Conservation (phyloP, 805 yeast genomes). For the Wickerhamomyces sydowiorum region DNA sequence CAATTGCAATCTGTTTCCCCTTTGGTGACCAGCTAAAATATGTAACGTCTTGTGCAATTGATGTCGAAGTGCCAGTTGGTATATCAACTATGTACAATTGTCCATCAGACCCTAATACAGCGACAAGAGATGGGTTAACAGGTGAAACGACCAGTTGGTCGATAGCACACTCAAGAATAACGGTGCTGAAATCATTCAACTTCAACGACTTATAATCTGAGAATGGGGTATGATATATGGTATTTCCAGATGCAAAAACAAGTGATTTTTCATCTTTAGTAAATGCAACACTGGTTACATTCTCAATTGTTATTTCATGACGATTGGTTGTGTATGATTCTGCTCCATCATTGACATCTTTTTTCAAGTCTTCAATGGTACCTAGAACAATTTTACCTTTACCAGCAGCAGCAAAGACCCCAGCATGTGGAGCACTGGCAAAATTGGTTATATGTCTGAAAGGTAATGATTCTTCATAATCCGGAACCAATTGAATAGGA, state of each 20-base stretch:
- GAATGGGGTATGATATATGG: constrained; percentile 15
- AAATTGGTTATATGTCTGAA: constrained; percentile 31
- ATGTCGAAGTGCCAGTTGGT: not conserved
- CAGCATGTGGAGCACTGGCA: constrained; percentile 27
- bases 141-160: constrained; percentile 21
- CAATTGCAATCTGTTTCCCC: constrained; percentile 15
- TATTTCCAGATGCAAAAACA: constrained; percentile 21
- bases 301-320: constrained; percentile 13
- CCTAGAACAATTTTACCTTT: constrained; percentile 30
- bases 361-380: constrained; percentile 26
- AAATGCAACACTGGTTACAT: constrained; percentile 27
- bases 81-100: constrained; percentile 13
- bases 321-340: constrained; percentile 15
- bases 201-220: constrained; percentile 3
- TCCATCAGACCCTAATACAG: constrained; percentile 11
- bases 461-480: constrained; percentile 29
- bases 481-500: constrained; percentile 27
- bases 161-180: constrained; percentile 8
- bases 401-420: constrained; percentile 34
- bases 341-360: constrained; percentile 18
- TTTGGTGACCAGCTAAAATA: constrained; percentile 20
- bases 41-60: constrained; percentile 14
- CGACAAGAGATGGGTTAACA: constrained; percentile 7
- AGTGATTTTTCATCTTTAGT: constrained; percentile 25
- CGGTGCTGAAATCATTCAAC: constrained; percentile 6